A percentile compares a stretch with the other conserved stretches of the same genome.
These are phyloP conservation scores for Taiozyma sp. DNA, from an alignment of 1,139 yeast genomes.

Conservation along the genomic window DNA sequence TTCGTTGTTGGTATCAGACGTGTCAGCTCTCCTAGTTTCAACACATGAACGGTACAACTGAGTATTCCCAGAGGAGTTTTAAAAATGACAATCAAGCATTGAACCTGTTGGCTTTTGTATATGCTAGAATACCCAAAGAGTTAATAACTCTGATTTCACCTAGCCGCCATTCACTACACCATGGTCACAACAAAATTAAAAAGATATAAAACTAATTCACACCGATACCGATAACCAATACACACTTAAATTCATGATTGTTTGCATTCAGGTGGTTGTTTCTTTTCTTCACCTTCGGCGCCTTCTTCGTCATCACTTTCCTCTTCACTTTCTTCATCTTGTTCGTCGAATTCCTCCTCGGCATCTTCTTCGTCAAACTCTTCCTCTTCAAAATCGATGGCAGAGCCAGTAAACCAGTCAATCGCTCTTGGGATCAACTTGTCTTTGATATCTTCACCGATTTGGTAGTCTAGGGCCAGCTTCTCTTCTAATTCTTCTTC, in stretches of 20 bases:
- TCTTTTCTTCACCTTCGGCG: conserved; percentile 30
- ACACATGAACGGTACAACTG: too few relatives aligned
- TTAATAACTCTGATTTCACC: too few relatives aligned
- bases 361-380: conserved; percentile 31
- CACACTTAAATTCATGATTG: conserved; percentile 33
- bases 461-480: conserved; percentile 87
- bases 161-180: too few relatives aligned
- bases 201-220: background rate
- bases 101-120: too few relatives aligned
- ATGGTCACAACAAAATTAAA: background rate
- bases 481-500: conserved; percentile 77
- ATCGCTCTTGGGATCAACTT: conserved; percentile 92
- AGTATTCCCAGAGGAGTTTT: too few relatives aligned
- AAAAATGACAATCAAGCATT: too few relatives aligned
- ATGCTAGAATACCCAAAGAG: too few relatives aligned
- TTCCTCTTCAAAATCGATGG: conserved; percentile 53
- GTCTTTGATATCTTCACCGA: conserved; percentile 96
- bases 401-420: conserved; percentile 98
- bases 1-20: too few relatives aligned
- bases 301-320: conserved; percentile 18
- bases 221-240: background rate
- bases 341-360: conserved; percentile 25
- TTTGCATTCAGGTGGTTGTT: conserved; percentile 84
- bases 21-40: too few relatives aligned
- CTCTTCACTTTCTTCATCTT: conserved; percentile 26